phyloP scores from a whole-genome alignment of 176 grass and related monocot species.

The Avena eriantha region DNA sequence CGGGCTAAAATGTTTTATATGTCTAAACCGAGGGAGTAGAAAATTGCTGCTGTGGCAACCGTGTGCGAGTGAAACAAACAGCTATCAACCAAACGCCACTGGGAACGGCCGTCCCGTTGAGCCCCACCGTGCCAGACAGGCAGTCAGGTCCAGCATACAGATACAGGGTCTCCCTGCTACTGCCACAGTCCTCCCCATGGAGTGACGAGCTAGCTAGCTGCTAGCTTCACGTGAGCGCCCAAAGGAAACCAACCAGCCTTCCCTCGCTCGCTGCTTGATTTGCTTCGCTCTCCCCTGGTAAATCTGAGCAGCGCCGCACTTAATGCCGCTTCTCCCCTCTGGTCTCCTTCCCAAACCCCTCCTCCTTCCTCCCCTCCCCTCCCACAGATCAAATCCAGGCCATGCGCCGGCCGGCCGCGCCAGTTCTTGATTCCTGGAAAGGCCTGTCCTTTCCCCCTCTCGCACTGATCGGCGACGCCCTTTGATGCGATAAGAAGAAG shows the following conservation, averaged over 20 bases:
- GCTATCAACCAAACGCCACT: neutral
- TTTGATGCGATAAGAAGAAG: neutral
- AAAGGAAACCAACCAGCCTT: neutral
- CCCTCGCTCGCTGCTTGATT: slow-evolving; percentile 24
- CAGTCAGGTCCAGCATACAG: slow-evolving; percentile 18
- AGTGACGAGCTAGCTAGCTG: slow-evolving; percentile 20
- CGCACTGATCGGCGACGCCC: slow-evolving; percentile 37
- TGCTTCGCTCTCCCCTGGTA: slow-evolving; percentile 24
- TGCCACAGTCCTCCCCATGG: slow-evolving; percentile 37
- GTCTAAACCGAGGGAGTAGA: too few species aligned
- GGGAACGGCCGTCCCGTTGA: slow-evolving; percentile 19
- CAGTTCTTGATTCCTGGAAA: slow-evolving; percentile 14
- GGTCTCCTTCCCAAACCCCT: slow-evolving; percentile 26
- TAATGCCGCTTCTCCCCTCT: slow-evolving; percentile 42
- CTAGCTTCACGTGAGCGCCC: slow-evolving; percentile 59
- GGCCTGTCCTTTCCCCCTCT: neutral
- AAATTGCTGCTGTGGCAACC: too few species aligned
- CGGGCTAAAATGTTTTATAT: too few species aligned
- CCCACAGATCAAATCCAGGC: slow-evolving; percentile 48
- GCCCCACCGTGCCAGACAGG: slow-evolving; percentile 38
- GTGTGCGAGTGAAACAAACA: slow-evolving; percentile 19
- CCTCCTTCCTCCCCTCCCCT: neutral
- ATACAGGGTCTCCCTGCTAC: neutral
- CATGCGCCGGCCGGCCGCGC: slow-evolving; percentile 25
- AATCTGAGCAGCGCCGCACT: slow-evolving; percentile 60